Percentiles rank a stretch among this genome's conserved stretches.
phyloP scores from a whole-genome alignment of 2,329 filamentous ascomycete genomes.

The Pseudocercospora vitis region DNA sequence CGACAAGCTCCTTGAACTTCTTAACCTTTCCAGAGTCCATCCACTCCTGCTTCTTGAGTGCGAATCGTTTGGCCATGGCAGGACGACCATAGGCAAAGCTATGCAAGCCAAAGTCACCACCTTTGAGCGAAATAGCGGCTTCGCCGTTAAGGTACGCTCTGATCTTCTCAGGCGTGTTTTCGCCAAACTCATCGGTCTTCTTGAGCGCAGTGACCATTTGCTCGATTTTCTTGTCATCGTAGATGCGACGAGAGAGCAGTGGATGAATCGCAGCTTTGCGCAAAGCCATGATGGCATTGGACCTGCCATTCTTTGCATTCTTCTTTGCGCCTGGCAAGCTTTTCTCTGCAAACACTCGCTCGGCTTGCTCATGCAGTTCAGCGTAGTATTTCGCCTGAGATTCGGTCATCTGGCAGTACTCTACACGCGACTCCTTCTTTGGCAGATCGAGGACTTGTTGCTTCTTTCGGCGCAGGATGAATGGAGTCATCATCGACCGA shows the following conservation, averaged over 20 bases:
- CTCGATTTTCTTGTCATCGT: conserved; percentile 69
- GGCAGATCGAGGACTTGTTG: conserved; percentile 81
- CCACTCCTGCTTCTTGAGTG: conserved; percentile 62
- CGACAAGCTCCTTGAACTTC: conserved; percentile 73
- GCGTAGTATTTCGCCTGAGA: conserved; percentile 74
- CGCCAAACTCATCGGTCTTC: conserved; percentile 36
- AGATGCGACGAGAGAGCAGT: conserved; percentile 79
- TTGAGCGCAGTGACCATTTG: conserved; percentile 58
- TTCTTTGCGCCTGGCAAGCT: conserved; percentile 51
- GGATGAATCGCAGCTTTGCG: conserved; percentile 92
- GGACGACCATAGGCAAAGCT: conserved; percentile 55
- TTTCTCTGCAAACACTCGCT: conserved; percentile 60
- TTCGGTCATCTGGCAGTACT: conserved; percentile 76
- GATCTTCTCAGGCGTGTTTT: conserved; percentile 37
- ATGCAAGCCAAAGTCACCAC: conserved; percentile 72
- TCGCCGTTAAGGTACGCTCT: conserved; percentile 69
- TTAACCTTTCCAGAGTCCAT: conserved; percentile 77
- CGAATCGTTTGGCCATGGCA: conserved; percentile 54
- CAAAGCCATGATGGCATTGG: conserved; percentile 72
- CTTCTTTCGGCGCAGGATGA: conserved; percentile 92
- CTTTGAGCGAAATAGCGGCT: conserved; percentile 63
- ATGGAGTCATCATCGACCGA: conserved; percentile 88
- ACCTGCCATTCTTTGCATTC: conserved; percentile 47
- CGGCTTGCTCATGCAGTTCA: conserved; percentile 62
- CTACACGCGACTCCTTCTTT: conserved; percentile 72